Evolutionary conservation across 768 basidiomycete species (phyloP).

Genomic region (Cyathus striatus): DNA sequence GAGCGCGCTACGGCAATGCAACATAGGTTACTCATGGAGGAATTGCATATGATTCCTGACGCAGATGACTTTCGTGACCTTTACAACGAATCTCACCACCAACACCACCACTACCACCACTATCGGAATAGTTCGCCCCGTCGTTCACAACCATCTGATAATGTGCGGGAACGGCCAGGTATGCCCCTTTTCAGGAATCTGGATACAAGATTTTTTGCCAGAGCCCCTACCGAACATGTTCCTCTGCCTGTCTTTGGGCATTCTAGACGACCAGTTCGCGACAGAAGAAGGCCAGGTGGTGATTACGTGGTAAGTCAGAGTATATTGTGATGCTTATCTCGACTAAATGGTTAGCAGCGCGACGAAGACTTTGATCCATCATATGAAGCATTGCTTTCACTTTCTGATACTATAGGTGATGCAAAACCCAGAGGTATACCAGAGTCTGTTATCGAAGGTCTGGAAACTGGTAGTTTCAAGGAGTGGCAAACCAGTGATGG

Average conservation of each 20-base stretch:
- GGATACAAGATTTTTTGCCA: no score
- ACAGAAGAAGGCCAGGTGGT: conserved; percentile 24
- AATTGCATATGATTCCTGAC: no score
- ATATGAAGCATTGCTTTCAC: conserved; percentile 61
- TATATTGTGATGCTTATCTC: conserved; percentile 4
- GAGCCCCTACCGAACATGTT: no score
- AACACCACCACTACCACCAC: no score
- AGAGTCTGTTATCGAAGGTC: conserved; percentile 47
- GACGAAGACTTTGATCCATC: conserved; percentile 76
- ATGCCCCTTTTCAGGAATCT: no score
- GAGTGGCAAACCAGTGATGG: conserved; percentile 65
- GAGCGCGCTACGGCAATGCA: no score
- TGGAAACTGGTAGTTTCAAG: conserved; percentile 59
- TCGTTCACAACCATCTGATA: no score
- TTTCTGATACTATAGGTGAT: conserved; percentile 63
- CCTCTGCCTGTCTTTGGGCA: conserved; percentile 3
- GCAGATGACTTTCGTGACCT: no score
- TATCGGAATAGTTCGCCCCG: no score
- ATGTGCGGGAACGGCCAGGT: no score
- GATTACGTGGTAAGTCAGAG: conserved; percentile 47
- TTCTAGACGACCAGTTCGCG: no score
- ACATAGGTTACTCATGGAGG: conserved; percentile 14
- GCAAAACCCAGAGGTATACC: conserved; percentile 62
- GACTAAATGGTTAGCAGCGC: conserved; percentile 36
- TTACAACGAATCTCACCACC: no score